Conservation (phyloP, 2,329 filamentous ascomycete genomes). For the Raffaelea albimanens region DNA sequence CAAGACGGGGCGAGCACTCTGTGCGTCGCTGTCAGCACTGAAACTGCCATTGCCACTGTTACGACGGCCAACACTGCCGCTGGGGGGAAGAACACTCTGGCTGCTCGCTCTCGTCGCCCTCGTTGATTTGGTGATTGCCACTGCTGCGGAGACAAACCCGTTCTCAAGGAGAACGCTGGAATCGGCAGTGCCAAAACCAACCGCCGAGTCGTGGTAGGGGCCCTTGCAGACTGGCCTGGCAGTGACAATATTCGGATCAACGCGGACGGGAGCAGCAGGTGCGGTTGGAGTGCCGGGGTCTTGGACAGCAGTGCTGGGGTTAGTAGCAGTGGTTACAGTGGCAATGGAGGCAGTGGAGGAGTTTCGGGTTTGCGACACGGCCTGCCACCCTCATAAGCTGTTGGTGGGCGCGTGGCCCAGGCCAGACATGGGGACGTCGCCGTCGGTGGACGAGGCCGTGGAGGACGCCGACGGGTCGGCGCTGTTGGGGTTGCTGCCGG, state of each 20-base stretch:
- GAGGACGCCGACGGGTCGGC: slow-evolving; percentile 13
- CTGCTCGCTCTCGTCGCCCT: background rate
- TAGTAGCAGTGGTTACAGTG: slow-evolving; percentile 12
- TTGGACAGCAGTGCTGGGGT: slow-evolving; percentile 13
- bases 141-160: background rate
- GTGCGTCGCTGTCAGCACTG: background rate
- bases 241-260: background rate
- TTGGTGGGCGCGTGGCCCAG: slow-evolving; percentile 19
- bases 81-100: too few species aligned
- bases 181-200: slow-evolving; percentile 18
- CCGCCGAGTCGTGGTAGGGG: slow-evolving; percentile 36
- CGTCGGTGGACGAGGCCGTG: slow-evolving; percentile 14
- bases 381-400: slow-evolving; percentile 49
- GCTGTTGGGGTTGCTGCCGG: slow-evolving; percentile 26
- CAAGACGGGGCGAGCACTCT: background rate
- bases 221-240: slow-evolving; percentile 2
- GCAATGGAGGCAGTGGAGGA: slow-evolving; percentile 6
- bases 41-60: background rate
- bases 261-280: background rate
- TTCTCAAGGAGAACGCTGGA: background rate
- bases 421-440: slow-evolving; percentile 27
- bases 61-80: background rate
- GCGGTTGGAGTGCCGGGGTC: slow-evolving; percentile 4
- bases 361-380: slow-evolving; percentile 36
- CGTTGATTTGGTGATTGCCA: slow-evolving; percentile 10